Base-by-base conservation (phyloP, 2,329 filamentous ascomycete genomes). In the Pseudogymnoascus sp. region DNA sequence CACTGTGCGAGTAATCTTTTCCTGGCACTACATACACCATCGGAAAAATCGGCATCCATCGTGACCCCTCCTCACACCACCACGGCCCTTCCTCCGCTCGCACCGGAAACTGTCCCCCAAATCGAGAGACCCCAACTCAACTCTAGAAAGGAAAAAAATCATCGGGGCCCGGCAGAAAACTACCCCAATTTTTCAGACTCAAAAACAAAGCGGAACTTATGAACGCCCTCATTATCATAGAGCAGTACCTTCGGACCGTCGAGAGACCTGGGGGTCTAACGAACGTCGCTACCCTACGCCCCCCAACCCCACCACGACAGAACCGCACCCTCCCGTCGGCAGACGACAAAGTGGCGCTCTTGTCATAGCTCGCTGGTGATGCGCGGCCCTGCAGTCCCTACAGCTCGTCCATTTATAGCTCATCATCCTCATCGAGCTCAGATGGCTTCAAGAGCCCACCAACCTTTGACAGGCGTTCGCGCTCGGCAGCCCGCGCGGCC, bases 371-470 rank as follows among this genome's bases (percentile, higher is more conserved):
- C 37, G 37, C 37, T 3, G n/a, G 37, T 7, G 6, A 8, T 3
- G 37, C 16, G n/a, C 14, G 37, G 37, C 8, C 10, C 40, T 11
- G 40, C 16, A 10, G 16, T 11, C 8, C 2, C 16, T 22, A 22
- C 16, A 41, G 12, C 4, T 4, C 3, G 50, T 85, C 79, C 67
- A 93, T 90, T 96, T 92, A 97, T 77, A 93, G 82, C 78, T 93
- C 89, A 72, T 93, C 90, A 68, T 92, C 85, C 67, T 89, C 87
- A 61, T 92, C 93, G 73, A 99, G 85, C 75, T 99, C 95, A n/a
- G 92, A 95, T 60, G 95, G 96, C 82, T 99, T 98, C 72, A 99
- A 82, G 66, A 99, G 82, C 72, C 96, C 95, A 69, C 95, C 93
- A 63, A 99, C 91, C 82, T 96, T 98, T 79, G 93, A 90, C 66